A percentile compares a stretch with the other conserved stretches of the same genome.
Evolutionary conservation across 306 rosid genomes (phyloP).

Genomic region (Prunus davidiana): DNA sequence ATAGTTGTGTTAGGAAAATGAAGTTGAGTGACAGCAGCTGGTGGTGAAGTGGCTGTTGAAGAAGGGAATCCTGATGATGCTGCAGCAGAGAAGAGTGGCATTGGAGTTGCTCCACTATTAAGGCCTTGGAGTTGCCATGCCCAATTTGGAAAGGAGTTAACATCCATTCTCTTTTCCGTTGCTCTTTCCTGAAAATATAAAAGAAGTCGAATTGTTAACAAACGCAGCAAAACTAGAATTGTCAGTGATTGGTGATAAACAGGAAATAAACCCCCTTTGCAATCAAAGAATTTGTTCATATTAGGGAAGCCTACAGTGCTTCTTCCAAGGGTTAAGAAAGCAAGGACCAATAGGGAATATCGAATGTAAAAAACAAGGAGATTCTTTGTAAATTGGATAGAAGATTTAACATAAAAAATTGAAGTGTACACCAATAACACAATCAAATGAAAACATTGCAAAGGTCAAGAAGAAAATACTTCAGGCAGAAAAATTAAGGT

Average conservation of each 20-base stretch:
- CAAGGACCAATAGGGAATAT: background rate
- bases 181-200: slow-evolving; percentile 68
- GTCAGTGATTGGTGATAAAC: no score
- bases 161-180: slow-evolving; percentile 62
- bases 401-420: background rate
- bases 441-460: background rate
- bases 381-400: no score
- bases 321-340: background rate
- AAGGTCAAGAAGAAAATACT: background rate
- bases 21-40: slow-evolving; percentile 60
- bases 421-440: background rate
- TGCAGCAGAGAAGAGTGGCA: slow-evolving; percentile 78
- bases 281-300: background rate
- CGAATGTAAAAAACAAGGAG: no score
- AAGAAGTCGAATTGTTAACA: background rate
- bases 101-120: slow-evolving; percentile 41
- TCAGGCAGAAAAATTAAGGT: background rate
- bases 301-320: background rate
- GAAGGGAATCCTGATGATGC: slow-evolving; percentile 99
- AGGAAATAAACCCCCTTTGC: background rate
- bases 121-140: slow-evolving; percentile 59
- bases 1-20: slow-evolving; percentile 42
- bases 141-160: slow-evolving; percentile 49
- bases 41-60: slow-evolving; percentile 32
- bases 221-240: background rate